Base-by-base conservation (phyloP, 148 eudicot genomes). In the Camellia lanceoleosa region DNA sequence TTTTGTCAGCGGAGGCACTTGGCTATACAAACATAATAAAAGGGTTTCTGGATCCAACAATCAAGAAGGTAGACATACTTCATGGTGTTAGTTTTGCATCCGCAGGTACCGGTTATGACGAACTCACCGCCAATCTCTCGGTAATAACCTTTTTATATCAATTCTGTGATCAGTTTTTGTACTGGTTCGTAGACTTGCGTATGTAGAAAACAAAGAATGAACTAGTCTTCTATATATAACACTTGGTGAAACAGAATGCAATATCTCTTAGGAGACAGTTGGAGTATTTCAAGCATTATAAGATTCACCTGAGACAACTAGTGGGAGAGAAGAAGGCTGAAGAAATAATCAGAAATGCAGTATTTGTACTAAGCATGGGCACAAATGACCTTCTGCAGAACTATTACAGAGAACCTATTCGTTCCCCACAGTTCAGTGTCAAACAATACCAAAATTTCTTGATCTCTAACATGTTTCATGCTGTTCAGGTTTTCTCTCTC, bases 31-130 rank as follows among this genome's bases (percentile, higher is more conserved):
- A 78, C 5, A n/a, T 72, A 54, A 54, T 87, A 38, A 80, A 55
- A 82, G 85, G 78, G 6, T 90, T 82, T 78, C 87, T 87, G n/a
- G 90, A 89, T 63, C 91, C 89, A 16, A 51, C 59, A 0, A 7
- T 86, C 1, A 66, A 20, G 5, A 81, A 52, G 68, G 62, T 15
- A 7, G 82, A 79, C 68, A 62, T 87, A 15, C 11, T 85, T 23
- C 81, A 80, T 20, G 88, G 89, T 59, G 83, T 89, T 69, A 86
- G 89, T 75, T 89, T 89, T 63, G 91, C 89, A 67, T 86, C 91
- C 2, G 86, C 85, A 18, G 89, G 83, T 30, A 83, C 89, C 3
- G 91, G 91, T 18, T 89, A 86, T 23, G 91, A 89, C 78, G 85
- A 84, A 18, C 59, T 81, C 10, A 88, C 90, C 4, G 75, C 90